Evolutionary conservation across 371 early-diverging fungal species (phyloP), one percentile per base, ranked within the genome.

Genomic region (Rhizoclosmatium hyalinum): DNA sequence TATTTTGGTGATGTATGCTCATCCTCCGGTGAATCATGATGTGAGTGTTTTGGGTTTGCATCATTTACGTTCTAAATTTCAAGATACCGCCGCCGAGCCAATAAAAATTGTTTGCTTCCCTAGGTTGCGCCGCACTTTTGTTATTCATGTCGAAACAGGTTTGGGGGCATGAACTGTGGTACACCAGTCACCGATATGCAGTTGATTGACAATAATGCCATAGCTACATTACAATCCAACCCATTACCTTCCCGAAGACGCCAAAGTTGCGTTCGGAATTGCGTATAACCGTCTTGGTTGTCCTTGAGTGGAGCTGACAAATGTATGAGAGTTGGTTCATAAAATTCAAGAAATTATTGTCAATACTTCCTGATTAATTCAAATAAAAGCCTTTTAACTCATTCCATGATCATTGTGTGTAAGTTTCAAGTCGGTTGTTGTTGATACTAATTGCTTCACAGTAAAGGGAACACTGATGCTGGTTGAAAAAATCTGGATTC

Each of bases 161-260:
- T 60, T 60, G 60, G 60, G 21, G 60, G 60, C 0, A 24, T 60
- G 8, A 19, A 60, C 21, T 60, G 60, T 60, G 60, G 60, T 19
- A 60, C 1, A 12, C 0, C 21, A 24, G 60, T 60, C 10, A 6
- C 39, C 24, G 14, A 60, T 19, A 60, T 60, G 41, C 21, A 19
- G 21, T 60, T 6, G 32, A 19, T 60, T 1, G 60, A 60, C n/a
- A 1, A 60, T 24, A 1, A 60, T 24, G 60, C 60, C 5, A 60
- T 60, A 24, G 6, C n/a, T 5, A 6, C 6, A 1, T 19, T 24
- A 19, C 60, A 19, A 60, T 10, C 6, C 0, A 1, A 60, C 12
- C 21, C 21, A 0, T 1, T 60, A 14, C 60, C 6, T 50, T 50
- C 50, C 50, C 0, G 17, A 10, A 17, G 50, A 50, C 17, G 50